Base-by-base conservation (phyloP, 2,329 filamentous ascomycete genomes). In the Penicillium thymicola region DNA sequence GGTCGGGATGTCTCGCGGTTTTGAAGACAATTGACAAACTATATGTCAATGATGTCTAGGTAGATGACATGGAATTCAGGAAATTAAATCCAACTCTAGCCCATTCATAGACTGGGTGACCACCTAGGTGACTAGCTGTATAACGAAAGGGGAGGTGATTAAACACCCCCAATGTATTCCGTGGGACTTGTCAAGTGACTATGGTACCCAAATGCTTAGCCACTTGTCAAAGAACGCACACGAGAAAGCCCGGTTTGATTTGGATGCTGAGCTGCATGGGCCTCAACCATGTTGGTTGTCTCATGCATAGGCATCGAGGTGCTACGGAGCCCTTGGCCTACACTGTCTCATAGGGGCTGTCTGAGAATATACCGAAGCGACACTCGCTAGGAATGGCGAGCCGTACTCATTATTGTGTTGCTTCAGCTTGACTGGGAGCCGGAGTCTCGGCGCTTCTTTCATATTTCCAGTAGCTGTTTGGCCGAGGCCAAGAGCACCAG, bases 1-100 rank as follows among this genome's bases (percentile, higher is more conserved):
- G 76, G 76, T n/a, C 68, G 72, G 34, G 76, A 78, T 59, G 67
- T 78, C 32, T 76, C 75, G 23, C 68, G 76, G 30, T 78, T 76
- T 58, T 78, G 61, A 59, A 30, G 10, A 5, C n/a, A n/a, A 6
- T n/a, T n/a, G 9, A 11, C 10, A 16, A 5, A 34, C 7, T 5
- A 34, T n/a, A 38, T 38, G 27, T 32, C 10, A 34, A 9, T 16
- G 16, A 23, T 46, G 3, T 16, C 6, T n/a, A 44, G 41, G 9
- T 7, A 43, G 28, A 11, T 21, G 5, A 13, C 4, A 50, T 32
- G 30, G 5, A 45, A 27, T 16, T 30, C 7, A 23, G 5, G 13
- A 23, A 16, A 23, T 13, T 5, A 16, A 21, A 5, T 3, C 7
- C 13, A 23, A 36, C 2, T 43, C 27, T 13, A 25, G 18, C 47